Evolutionary conservation across 1,284 basidiomycete species (phyloP).

Genomic region (Cutaneotrichosporon sp.): DNA sequence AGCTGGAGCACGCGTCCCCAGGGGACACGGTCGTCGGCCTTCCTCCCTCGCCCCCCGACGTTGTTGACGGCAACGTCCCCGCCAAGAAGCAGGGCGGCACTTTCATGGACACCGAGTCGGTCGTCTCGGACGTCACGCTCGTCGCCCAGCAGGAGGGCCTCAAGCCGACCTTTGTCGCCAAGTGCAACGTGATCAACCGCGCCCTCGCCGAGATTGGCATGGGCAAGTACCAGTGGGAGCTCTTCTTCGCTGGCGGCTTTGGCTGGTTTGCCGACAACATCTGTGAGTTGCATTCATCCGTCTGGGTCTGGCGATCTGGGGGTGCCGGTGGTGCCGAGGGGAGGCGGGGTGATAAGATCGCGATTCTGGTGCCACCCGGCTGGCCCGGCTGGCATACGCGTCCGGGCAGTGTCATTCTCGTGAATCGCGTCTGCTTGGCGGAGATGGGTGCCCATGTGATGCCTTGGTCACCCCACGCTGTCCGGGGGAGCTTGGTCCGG

Average conservation of each 20-base stretch:
- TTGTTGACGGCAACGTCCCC: not conserved
- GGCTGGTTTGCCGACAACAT: conserved; percentile 56
- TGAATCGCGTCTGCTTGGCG: not conserved
- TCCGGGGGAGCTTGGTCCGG: not conserved
- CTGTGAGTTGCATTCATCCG: conserved; percentile 39
- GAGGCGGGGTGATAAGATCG: not conserved
- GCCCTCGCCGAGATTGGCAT: conserved; percentile 59
- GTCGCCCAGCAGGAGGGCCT: conserved; percentile 30
- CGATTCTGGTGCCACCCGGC: too few relatives aligned
- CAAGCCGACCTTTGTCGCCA: conserved; percentile 38
- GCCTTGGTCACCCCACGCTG: too few relatives aligned
- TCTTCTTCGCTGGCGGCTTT: conserved; percentile 60
- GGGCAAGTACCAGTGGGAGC: conserved; percentile 63
- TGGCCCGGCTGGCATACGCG: too few relatives aligned
- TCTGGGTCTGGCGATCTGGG: too few relatives aligned
- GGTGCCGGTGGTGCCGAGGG: not conserved
- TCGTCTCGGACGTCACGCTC: conserved; percentile 24
- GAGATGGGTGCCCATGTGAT: too few relatives aligned
- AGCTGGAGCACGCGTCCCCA: not conserved
- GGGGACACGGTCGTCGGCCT: not conserved
- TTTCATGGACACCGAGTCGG: conserved; percentile 23
- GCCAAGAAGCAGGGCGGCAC: conserved; percentile 4
- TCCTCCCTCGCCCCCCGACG: not conserved
- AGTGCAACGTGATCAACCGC: conserved; percentile 38
- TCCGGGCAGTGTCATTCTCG: not conserved